Evolutionary conservation across 495 filamentous ascomycete species (phyloP).

Genomic region (Penicillium steckii): DNA sequence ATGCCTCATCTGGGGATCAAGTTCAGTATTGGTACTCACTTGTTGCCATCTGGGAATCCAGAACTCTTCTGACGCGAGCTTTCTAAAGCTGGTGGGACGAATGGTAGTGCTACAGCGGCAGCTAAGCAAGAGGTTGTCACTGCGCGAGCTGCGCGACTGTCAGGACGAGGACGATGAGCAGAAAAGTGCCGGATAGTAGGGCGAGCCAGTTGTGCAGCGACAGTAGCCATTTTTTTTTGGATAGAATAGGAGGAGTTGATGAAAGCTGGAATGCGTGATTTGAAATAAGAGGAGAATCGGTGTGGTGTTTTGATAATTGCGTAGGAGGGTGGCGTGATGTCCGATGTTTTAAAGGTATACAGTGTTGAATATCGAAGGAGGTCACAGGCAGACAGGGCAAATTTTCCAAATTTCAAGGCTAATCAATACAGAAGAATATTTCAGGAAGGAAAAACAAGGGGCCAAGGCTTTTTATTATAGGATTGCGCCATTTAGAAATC

Average conservation of each 20-base stretch:
- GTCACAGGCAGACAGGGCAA: not conserved
- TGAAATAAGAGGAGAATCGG: not conserved
- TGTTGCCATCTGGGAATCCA: slow-evolving; percentile 35
- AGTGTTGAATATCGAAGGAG: not conserved
- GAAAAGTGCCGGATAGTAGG: slow-evolving; percentile 47
- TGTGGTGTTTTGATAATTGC: not conserved
- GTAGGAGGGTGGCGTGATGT: not conserved
- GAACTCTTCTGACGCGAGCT: slow-evolving; percentile 40
- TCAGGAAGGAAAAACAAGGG: not conserved
- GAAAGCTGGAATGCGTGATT: not conserved
- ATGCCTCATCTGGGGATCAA: not conserved
- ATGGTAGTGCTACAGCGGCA: slow-evolving; percentile 44
- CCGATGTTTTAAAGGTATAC: not conserved
- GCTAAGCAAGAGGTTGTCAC: slow-evolving; percentile 40
- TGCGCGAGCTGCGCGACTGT: slow-evolving; percentile 38
- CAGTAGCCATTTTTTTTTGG: slow-evolving; percentile 24
- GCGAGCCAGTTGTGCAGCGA: slow-evolving; percentile 31
- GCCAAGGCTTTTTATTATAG: slow-evolving; percentile 10
- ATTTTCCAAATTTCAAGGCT: too few species aligned
- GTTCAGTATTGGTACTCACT: slow-evolving; percentile 34
- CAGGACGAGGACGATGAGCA: slow-evolving; percentile 38
- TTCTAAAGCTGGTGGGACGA: slow-evolving; percentile 46
- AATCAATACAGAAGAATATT: too few species aligned
- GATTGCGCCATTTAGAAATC: not conserved
- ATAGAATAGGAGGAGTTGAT: not conserved